Evolutionary conservation across 75 land plant species (phyloP).

Genomic region (Pinus taeda): DNA sequence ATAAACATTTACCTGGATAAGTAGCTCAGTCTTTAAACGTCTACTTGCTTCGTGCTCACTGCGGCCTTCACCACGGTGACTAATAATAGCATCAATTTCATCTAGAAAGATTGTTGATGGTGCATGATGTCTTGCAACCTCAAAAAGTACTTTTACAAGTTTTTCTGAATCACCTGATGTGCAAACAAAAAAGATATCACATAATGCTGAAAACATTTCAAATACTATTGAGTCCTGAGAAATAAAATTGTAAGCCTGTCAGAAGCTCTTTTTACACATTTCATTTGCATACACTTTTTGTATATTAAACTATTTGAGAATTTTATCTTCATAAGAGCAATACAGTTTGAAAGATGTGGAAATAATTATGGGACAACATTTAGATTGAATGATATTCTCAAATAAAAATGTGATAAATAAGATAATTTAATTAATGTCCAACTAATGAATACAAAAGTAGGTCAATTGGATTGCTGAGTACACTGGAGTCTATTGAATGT

Average conservation of each 20-base stretch:
- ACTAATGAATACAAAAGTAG: too few relatives aligned
- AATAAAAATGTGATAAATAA: too few relatives aligned
- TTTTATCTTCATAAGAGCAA: not conserved
- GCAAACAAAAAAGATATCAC: not conserved
- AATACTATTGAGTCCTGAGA: not conserved
- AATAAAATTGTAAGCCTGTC: not conserved
- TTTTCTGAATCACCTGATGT: slow-evolving; percentile 94
- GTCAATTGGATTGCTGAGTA: too few relatives aligned
- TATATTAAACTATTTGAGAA: not conserved
- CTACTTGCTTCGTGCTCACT: slow-evolving; percentile 99
- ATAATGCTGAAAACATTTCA: not conserved
- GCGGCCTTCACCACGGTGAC: slow-evolving; percentile 93
- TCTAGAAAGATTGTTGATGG: slow-evolving; percentile 98
- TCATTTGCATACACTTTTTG: not conserved
- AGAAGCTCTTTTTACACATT: not conserved
- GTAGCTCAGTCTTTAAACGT: slow-evolving; percentile 94
- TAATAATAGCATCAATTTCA: slow-evolving; percentile 96
- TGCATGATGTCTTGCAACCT: slow-evolving; percentile 95
- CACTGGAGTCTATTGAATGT: too few relatives aligned
- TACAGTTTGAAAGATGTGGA: not conserved
- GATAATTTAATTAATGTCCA: too few relatives aligned
- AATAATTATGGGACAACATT: not conserved
- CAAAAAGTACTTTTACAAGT: slow-evolving; percentile 85
- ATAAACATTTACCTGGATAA: slow-evolving; percentile 68
- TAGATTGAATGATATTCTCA: not conserved